Evolutionary conservation across 1,284 basidiomycete genomes (phyloP), one percentile per base, ranked within the genome.

Genomic region (Tranzscheliella williamsii): DNA sequence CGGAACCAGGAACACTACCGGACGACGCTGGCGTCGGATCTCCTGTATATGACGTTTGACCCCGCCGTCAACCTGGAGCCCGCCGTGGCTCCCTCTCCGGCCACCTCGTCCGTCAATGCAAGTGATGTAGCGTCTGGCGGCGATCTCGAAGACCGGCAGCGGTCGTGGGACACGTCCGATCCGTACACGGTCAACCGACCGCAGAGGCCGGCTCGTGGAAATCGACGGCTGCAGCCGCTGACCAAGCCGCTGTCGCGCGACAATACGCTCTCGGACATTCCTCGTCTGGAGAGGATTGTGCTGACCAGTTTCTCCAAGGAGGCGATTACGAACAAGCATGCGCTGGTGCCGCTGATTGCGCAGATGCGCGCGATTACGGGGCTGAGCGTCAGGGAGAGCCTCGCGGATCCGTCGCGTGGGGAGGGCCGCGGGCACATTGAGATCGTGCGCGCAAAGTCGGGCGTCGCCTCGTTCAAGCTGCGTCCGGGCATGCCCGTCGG

Each of bases 41-140:
- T 95, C 66, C 85, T 98, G 82, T 98, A 98, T 84, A 89, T 97
- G 85, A 89, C 89, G 39, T 96, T 95, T 81, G 83, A 86, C 51
- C 60, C 64, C 1, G 27, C 46, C 5, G 38, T 52, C 51, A 45
- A 54, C 33, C 33, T 64, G 34, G 42, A 56, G 22, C 7, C 40
- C 18, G 20, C 43, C 2, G 13, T 33, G 12, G 38, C 37, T 5
- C 22, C 51, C 12, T 51, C 46, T 30, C 35, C 44, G 24, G 26
- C 42, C 24, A 22, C 46, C 20, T 55, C 50, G 6, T 38, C 54
- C 18, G 15, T 33, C n/a, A 22, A 39, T 13, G 13, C 41, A 3
- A 38, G 39, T 7, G 35, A 38, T 29, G 38, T 43, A 5, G 35
- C 42, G 6, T 44, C 49, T 2, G 17, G 32, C 4, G 49, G 24